phyloP scores from a whole-genome alignment of 2,329 filamentous ascomycete species.

The Verticillium albo-atrum region DNA sequence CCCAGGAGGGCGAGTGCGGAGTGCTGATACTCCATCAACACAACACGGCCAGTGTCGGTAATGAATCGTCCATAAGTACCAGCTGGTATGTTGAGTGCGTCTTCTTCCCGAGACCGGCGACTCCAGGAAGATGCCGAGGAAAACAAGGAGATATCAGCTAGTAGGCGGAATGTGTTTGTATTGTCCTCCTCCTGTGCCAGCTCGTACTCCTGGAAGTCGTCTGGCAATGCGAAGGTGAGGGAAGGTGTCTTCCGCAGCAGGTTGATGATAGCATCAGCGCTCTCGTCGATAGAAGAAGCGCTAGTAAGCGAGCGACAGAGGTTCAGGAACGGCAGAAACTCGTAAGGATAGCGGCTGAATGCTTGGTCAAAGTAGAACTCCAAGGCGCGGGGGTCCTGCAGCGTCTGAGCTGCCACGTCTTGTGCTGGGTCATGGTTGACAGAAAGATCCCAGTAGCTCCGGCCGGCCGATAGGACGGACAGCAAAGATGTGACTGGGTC shows the following conservation, averaged over 20 bases:
- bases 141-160: slow-evolving; percentile 61
- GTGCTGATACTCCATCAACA: slow-evolving; percentile 73
- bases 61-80: slow-evolving; percentile 70
- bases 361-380: slow-evolving; percentile 62
- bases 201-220: slow-evolving; percentile 68
- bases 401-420: slow-evolving; percentile 6
- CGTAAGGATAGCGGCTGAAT: slow-evolving; percentile 77
- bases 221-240: slow-evolving; percentile 74
- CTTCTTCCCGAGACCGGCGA: slow-evolving; percentile 37
- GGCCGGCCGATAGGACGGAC: slow-evolving; percentile 54
- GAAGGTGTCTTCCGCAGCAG: slow-evolving; percentile 65
- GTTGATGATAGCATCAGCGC: slow-evolving; percentile 51
- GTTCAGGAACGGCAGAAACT: slow-evolving; percentile 72
- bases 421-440: slow-evolving; percentile 3
- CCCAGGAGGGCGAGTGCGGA: slow-evolving; percentile 78
- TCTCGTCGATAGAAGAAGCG: slow-evolving; percentile 25
- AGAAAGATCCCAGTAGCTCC: slow-evolving; percentile 48
- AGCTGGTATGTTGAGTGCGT: slow-evolving; percentile 57
- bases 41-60: slow-evolving; percentile 70
- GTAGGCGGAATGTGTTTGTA: slow-evolving; percentile 69
- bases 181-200: slow-evolving; percentile 83
- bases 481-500: slow-evolving; percentile 66
- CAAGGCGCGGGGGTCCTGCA: slow-evolving; percentile 36
- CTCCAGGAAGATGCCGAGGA: slow-evolving; percentile 39
- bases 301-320: slow-evolving; percentile 61